Evolutionary conservation across 345 rosid genomes (phyloP), one percentile per base, ranked within the genome.

Genomic region (Sisymbrium altissimum): DNA sequence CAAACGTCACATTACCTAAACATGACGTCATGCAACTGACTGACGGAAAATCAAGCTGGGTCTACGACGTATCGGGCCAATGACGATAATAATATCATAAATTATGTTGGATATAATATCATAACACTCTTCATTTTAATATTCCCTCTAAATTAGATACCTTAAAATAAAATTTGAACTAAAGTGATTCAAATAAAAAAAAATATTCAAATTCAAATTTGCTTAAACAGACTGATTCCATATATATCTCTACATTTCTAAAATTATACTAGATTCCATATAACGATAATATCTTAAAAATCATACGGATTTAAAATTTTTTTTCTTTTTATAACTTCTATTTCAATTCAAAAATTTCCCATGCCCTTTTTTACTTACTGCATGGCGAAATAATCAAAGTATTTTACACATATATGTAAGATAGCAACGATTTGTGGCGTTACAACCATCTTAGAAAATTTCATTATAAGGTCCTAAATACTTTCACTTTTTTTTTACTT

Each of bases 1-100:
- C 68, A 48, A 14, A 74, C 72, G 62, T 67, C 61, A 46, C 5
- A 6, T 58, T 36, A 48, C 61, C 48, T 66, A 12, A 66, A 38
- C 52, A 38, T 38, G 62, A 48, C 68, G 61, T 32, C 72, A 57
- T 73, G 30, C 35, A 41, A 41, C 64, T 41, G 46, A 53, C 64
- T n/a, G 27, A 30, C 9, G 14, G 38, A 14, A 32, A 44, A 54
- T 41, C 54, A 10, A 53, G 1, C 27, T 63, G 38, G 44, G 76
- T 21, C 62, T 25, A 69, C 23, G 1, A 14, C 3, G 30, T 30
- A 9, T 30, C 10, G 45, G 63, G 36, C 63, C 76, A 25, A n/a
- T 59, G 11, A 70, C 11, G 44, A 58, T 3, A 44, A 14, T 32
- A 5, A 29, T 58, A 33, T 35, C 4, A 36, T 14, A 23, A 6